Evolutionary conservation across 1,284 basidiomycete genomes (phyloP).

Genomic region (Puccinia novopanici): DNA sequence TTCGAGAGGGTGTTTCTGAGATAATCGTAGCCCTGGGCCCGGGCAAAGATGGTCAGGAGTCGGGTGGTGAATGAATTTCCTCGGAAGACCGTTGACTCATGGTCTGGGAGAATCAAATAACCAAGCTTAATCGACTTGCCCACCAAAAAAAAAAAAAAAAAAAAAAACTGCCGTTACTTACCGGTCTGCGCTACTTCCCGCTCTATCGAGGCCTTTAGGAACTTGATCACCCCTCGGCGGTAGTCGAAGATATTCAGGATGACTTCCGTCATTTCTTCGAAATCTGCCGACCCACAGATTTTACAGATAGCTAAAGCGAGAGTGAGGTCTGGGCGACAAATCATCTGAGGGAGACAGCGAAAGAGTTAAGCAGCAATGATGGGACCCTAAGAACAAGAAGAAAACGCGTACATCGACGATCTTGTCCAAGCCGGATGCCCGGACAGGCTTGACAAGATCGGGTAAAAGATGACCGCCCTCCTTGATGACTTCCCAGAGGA

Average conservation of each 20-base stretch:
- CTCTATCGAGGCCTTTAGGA: slow-evolving; percentile 81
- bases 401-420: slow-evolving; percentile 32
- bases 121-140: slow-evolving; percentile 2
- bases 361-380: background rate
- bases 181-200: slow-evolving; percentile 76
- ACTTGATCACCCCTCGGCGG: slow-evolving; percentile 67
- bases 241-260: slow-evolving; percentile 82
- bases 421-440: slow-evolving; percentile 33
- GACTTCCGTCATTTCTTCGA: slow-evolving; percentile 77
- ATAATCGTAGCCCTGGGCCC: slow-evolving; percentile 84
- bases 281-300: slow-evolving; percentile 73
- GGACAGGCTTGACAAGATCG: slow-evolving; percentile 26
- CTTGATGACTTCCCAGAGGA: slow-evolving; percentile 49
- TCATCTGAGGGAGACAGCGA: background rate
- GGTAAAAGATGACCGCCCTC: slow-evolving; percentile 41
- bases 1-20: slow-evolving; percentile 75
- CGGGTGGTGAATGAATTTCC: slow-evolving; percentile 81
- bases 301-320: slow-evolving; percentile 83
- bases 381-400: background rate
- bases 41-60: slow-evolving; percentile 79
- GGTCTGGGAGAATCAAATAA: slow-evolving; percentile 63
- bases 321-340: slow-evolving; percentile 56
- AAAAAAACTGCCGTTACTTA: slow-evolving; percentile 57
- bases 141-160: background rate
- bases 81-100: slow-evolving; percentile 77